Evolutionary conservation across 306 rosid species (phyloP).

Genomic region (Gastrolobium villosum): DNA sequence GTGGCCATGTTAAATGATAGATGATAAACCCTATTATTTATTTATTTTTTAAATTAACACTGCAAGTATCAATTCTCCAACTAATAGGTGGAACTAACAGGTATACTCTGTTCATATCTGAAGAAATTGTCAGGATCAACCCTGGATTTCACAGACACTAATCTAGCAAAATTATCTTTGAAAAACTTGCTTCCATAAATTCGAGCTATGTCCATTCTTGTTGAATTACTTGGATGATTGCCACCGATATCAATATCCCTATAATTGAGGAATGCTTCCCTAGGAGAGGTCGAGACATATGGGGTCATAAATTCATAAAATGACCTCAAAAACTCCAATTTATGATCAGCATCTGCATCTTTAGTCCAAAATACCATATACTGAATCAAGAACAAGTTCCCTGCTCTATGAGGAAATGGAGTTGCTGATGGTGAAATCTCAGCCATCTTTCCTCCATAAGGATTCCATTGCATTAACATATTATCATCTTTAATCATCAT

Average conservation of each 20-base stretch:
- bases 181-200: conserved; percentile 43
- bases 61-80: too few species aligned
- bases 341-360: background rate
- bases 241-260: conserved; percentile 56
- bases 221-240: conserved; percentile 37
- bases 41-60: background rate
- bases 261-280: conserved; percentile 45
- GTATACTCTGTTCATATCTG: conserved; percentile 49
- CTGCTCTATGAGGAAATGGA: conserved; percentile 59
- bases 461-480: conserved; percentile 44
- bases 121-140: conserved; percentile 51
- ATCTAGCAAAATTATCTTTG: conserved; percentile 36
- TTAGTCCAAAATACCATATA: conserved; percentile 7
- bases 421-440: conserved; percentile 28
- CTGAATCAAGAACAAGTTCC: conserved; percentile 49
- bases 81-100: background rate
- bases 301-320: conserved; percentile 36
- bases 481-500: conserved; percentile 21
- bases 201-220: background rate
- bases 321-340: conserved; percentile 4
- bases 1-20: too few species aligned
- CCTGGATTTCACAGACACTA: conserved; percentile 21
- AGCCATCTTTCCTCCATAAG: conserved; percentile 53
- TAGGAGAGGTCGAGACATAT: conserved; percentile 43
- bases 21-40: too few species aligned